Percentiles rank a stretch among this genome's conserved stretches.
Evolutionary conservation across 208 protist species (phyloP).

Genomic region (Crithidia thermophila): DNA sequence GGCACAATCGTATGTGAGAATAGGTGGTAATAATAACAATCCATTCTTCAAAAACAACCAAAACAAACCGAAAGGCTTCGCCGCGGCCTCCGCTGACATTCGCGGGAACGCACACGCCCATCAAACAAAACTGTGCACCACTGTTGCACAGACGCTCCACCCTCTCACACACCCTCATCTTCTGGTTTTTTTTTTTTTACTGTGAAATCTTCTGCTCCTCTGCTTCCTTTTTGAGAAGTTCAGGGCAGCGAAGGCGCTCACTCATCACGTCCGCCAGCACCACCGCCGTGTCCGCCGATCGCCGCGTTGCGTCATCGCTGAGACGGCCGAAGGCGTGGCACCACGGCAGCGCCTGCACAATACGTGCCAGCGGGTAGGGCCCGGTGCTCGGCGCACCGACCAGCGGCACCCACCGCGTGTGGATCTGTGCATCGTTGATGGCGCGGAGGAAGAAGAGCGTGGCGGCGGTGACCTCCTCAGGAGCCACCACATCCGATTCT

Average conservation of each 20-base stretch:
- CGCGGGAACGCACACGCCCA: too few species aligned
- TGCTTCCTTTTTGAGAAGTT: too few species aligned
- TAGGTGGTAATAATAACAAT: too few species aligned
- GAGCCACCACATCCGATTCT: constrained; percentile 27
- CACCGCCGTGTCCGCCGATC: constrained; percentile 26
- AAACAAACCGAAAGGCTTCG: too few species aligned
- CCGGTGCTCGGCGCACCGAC: constrained; percentile 28
- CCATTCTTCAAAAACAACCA: too few species aligned
- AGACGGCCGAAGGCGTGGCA: constrained; percentile 44
- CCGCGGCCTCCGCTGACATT: too few species aligned
- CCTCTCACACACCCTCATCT: too few species aligned
- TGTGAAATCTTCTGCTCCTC: too few species aligned
- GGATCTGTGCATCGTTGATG: constrained; percentile 51
- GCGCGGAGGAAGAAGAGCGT: constrained; percentile 65
- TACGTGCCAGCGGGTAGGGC: constrained; percentile 40
- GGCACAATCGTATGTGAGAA: too few species aligned
- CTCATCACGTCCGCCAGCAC: constrained; percentile 40
- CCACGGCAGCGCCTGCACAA: constrained; percentile 50
- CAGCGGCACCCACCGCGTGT: constrained; percentile 37
- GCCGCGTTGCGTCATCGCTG: background rate
- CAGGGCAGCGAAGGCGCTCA: constrained; percentile 37
- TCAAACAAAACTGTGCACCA: too few species aligned
- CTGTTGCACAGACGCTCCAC: too few species aligned
- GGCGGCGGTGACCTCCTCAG: constrained; percentile 54
- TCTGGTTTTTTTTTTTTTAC: too few species aligned